Percentiles rank a stretch among this genome's conserved stretches.
These are phyloP conservation scores for Phycomyces blakesleeanus DNA, from an alignment of 192 early-diverging fungal genomes.

Conservation along the genomic window DNA sequence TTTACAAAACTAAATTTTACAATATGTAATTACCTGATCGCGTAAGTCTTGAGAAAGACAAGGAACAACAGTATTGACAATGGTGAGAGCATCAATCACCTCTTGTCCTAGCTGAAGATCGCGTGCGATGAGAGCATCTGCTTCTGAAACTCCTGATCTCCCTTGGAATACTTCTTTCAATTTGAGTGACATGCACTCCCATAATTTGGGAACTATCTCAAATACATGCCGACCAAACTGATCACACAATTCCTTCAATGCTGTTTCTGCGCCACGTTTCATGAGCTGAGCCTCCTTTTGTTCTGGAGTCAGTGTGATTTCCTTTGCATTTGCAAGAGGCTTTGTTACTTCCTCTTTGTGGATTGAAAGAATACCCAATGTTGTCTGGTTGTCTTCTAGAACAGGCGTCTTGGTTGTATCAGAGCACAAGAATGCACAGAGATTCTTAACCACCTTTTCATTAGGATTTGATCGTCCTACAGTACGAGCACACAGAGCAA, in stretches of 20 bases:
- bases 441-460: constrained; percentile 88
- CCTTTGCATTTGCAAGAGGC: constrained; percentile 30
- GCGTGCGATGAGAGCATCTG: constrained; percentile 22
- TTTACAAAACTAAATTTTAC: too few relatives aligned
- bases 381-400: constrained; percentile 42
- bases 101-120: constrained; percentile 51
- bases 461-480: constrained; percentile 46
- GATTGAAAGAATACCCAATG: constrained; percentile 48
- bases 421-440: constrained; percentile 79
- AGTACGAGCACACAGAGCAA: constrained; percentile 48
- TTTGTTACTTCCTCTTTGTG: constrained; percentile 41
- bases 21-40: constrained; percentile 11
- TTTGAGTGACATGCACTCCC: constrained; percentile 51
- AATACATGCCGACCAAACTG: constrained; percentile 67
- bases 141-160: constrained; percentile 11
- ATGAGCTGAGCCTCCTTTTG: constrained; percentile 52
- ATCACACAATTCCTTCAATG: constrained; percentile 58
- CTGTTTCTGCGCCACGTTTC: constrained; percentile 63
- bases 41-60: constrained; percentile 51
- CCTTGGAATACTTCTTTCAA: constrained; percentile 43
- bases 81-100: constrained; percentile 72
- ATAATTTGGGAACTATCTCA: constrained; percentile 66
- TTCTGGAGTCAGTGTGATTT: constrained; percentile 28
- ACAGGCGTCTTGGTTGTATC: constrained; percentile 74
- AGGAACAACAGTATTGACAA: constrained; percentile 64